Evolutionary conservation across 495 filamentous ascomycete species (phyloP), one percentile per base, ranked within the genome.

Genomic region (Penicillium canariense): DNA sequence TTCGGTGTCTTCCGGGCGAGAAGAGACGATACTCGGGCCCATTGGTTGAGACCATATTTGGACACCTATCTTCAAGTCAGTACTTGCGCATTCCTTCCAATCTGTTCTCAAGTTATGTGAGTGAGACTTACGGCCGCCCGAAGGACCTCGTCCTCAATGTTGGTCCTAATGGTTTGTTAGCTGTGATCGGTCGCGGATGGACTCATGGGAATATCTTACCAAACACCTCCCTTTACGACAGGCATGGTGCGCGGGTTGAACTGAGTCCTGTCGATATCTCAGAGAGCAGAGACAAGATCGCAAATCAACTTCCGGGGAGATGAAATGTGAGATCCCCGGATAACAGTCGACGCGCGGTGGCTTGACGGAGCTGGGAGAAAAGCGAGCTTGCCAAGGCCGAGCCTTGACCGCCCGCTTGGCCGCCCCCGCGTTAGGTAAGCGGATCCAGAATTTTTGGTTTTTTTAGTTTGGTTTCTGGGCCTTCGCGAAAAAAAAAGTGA

Each of bases 21-120:
- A 34, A 98, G 85, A 22, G 95, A 97, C 40, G 94, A 97, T 35
- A 97, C 93, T 68, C 94, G 94, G 66, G 95, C 93, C 94, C 94
- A 98, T 75, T 98, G 94, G 70, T 98, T 97, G 31, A 98, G 82
- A 48, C 92, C 92, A 76, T 96, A 97, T 73, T 97, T 97, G 58
- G 90, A 95, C 61, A 96, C 91, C 74, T 77, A 47, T 61, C 45
- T 67, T 59, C 47, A 39, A 57, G 59, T 72, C 34, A 66, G 58
- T 58, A 44, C 56, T 39, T 36, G 43, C 25, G 10, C 28, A 30
- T 48, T 45, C 14, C 27, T 34, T 23, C 1, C 8, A 28, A 27
- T 7, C 18, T 14, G 10, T 38, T 48, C 17, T 3, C 1, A 1
- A 32, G 15, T 5, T 2, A 12, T 18, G 26, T 28, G 10, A 9